These are phyloP conservation scores for Trichoderma semiorbis DNA, from an alignment of 2,329 filamentous ascomycete genomes.

Conservation along the genomic window DNA sequence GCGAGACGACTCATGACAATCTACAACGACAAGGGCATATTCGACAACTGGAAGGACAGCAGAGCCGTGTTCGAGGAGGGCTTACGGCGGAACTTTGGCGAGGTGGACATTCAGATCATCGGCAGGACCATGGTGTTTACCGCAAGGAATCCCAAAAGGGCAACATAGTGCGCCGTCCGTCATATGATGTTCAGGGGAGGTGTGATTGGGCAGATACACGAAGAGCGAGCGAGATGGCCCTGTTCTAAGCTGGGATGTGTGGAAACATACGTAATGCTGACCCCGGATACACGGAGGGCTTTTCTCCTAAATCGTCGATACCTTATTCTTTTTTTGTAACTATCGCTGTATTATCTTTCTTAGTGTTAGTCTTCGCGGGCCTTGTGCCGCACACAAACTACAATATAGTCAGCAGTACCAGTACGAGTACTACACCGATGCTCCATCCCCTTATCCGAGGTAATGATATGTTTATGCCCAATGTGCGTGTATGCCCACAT, in stretches of 20 bases:
- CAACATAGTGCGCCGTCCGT: background rate
- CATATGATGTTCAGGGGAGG: background rate
- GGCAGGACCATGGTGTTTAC: conserved; percentile 39
- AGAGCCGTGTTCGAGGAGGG: conserved; percentile 32
- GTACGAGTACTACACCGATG: background rate
- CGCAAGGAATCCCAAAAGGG: conserved; percentile 29
- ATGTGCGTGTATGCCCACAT: background rate
- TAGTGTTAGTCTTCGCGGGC: background rate
- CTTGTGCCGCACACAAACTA: background rate
- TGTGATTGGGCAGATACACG: background rate
- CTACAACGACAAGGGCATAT: conserved; percentile 37
- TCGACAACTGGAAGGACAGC: conserved; percentile 39
- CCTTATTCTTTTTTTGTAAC: background rate
- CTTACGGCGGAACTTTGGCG: conserved; percentile 35
- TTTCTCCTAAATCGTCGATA: background rate
- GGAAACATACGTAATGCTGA: background rate
- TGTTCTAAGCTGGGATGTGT: background rate
- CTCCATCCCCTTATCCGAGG: background rate
- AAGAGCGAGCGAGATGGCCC: background rate
- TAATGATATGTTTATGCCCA: background rate
- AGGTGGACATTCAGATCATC: conserved; percentile 38
- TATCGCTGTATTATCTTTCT: background rate
- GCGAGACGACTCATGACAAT: conserved; percentile 24
- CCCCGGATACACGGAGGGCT: background rate
- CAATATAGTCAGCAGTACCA: background rate